phyloP scores from a whole-genome alignment of 371 early-diverging fungal genomes.

The Mucor plumbeus region DNA sequence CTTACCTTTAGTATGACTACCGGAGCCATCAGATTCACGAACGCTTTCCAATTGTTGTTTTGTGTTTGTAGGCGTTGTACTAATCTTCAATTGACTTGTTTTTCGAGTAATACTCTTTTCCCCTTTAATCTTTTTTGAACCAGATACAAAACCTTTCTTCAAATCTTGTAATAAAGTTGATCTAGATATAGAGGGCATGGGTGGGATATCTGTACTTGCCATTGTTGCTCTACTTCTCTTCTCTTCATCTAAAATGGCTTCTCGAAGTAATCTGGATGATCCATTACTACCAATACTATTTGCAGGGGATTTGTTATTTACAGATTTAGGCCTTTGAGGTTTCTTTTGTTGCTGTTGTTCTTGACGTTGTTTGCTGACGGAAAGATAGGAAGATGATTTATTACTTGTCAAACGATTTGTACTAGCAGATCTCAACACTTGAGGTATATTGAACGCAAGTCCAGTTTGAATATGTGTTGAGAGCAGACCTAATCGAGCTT shows the following conservation, averaged over 20 bases:
- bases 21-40: not conserved
- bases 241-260: conserved; percentile 22
- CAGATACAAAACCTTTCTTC: conserved; percentile 16
- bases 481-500: conserved; percentile 57
- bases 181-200: conserved; percentile 24
- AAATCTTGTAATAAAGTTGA: conserved; percentile 28
- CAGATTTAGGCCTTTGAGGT: conserved; percentile 24
- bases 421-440: conserved; percentile 29
- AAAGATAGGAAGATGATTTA: not conserved
- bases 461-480: conserved; percentile 43
- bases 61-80: not conserved
- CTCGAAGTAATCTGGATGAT: conserved; percentile 16
- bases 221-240: conserved; percentile 9
- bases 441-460: conserved; percentile 14
- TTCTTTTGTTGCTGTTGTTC: not conserved
- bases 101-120: conserved; percentile 5
- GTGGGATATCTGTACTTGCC: conserved; percentile 14
- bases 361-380: not conserved
- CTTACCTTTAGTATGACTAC: not conserved
- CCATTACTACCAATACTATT: conserved; percentile 5
- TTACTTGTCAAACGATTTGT: conserved; percentile 21
- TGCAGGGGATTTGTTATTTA: conserved; percentile 9
- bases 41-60: conserved; percentile 2
- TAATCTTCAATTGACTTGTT: conserved; percentile 16
- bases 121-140: conserved; percentile 7